Conservation (phyloP, 2,329 filamentous ascomycete species). For the Colletotrichum sp. region DNA sequence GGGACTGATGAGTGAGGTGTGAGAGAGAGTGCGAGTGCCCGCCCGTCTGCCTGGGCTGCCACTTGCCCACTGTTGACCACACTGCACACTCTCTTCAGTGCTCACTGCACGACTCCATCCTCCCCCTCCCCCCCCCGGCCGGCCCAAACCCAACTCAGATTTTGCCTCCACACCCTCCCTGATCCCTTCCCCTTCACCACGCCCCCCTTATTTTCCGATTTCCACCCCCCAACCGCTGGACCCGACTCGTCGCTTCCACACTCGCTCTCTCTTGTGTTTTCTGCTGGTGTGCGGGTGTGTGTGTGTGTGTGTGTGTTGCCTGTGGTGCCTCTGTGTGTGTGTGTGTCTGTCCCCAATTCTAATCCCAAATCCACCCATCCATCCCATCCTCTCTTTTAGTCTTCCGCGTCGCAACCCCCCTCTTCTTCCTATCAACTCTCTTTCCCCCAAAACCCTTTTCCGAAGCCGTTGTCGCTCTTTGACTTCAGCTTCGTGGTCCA, state of each 20-base stretch:
- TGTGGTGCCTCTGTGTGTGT: not conserved
- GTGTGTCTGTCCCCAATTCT: conserved; percentile 20
- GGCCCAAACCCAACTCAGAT: conserved; percentile 14
- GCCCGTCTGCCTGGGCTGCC: not conserved
- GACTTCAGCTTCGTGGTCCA: conserved; percentile 48
- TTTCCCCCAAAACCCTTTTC: conserved; percentile 31
- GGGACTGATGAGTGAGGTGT: not conserved
- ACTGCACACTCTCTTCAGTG: not conserved
- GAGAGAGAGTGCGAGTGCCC: not conserved
- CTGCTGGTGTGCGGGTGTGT: not conserved
- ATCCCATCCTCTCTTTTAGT: conserved; percentile 21
- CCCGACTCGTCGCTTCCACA: conserved; percentile 20
- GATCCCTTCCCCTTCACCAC: not conserved
- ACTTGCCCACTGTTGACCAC: not conserved
- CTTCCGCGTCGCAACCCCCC: conserved; percentile 25
- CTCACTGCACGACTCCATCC: not conserved
- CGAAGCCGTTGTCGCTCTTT: conserved; percentile 27
- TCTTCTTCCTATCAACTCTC: conserved; percentile 32
- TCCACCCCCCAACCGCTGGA: conserved; percentile 13
- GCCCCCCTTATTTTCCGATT: not conserved
- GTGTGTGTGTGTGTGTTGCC: not conserved
- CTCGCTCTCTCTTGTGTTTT: not conserved
- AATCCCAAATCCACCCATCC: conserved; percentile 22
- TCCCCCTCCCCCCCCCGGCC: not conserved
- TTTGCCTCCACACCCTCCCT: conserved; percentile 12